Evolutionary conservation across 495 filamentous ascomycete genomes (phyloP), one percentile per base, ranked within the genome.

Genomic region (Aspergillus leporis): DNA sequence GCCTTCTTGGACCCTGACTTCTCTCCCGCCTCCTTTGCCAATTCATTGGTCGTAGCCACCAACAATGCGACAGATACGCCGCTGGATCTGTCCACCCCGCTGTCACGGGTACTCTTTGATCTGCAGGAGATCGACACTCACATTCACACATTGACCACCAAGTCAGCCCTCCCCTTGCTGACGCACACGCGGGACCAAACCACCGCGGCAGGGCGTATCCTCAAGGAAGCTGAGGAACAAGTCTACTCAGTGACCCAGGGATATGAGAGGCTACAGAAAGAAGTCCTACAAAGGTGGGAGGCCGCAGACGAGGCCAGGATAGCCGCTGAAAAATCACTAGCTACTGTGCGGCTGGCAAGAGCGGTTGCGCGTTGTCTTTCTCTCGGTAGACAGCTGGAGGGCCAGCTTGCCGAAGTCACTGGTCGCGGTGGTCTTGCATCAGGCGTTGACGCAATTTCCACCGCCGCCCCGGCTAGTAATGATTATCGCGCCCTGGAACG

Each of bases 91-190:
- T 90, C 92, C 6, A 98, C 94, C 34, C 94, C 94, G 3, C 83
- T 98, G 36, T 97, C 93, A 3, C 85, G 91, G 49, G 94, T 98
- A 13, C 83, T 98, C 18, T 99, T 99, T 73, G 94, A 99, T 74
- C 84, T 95, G 16, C 94, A 99, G 70, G 94, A 98, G 71, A 87
- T 99, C 59, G 93, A 98, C 74, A 96, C 92, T 1, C 91, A 97
- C 68, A 97, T 98, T 61, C 88, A 98, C 73, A 80, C 82, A 18
- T 83, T 99, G 23, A 96, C 93, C 46, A 94, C 90, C 49, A 85
- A 87, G 63, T 89, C 89, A 49, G 90, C 95, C 14, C 78, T 93
- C 7, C 90, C 92, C 0, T 79, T 98, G n/a, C 82, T 98, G 25
- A 78, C 85, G 18, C 83, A 96, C 74, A 94, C 91, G 25, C 80